phyloP scores from a whole-genome alignment of 345 rosid genomes.

The Citrus medica region DNA sequence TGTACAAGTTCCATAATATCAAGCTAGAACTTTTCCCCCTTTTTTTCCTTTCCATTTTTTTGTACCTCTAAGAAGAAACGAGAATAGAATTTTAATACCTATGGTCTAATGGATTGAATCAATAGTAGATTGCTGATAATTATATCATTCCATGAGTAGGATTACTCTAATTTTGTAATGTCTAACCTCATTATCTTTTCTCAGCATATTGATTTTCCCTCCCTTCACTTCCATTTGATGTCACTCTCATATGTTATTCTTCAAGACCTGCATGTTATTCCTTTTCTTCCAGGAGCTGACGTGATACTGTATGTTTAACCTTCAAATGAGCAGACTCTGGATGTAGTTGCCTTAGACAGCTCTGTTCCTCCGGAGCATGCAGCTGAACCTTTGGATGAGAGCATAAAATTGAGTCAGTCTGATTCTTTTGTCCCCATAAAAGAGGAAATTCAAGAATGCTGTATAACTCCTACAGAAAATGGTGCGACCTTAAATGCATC shows the following conservation, averaged over 20 bases:
- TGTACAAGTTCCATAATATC: not conserved
- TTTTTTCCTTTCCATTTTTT: not conserved
- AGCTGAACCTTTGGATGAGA: conserved; percentile 14
- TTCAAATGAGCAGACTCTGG: conserved; percentile 26
- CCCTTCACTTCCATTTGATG: not conserved
- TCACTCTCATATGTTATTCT: not conserved
- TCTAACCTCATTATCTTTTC: not conserved
- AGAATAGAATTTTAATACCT: not conserved
- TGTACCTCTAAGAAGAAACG: not conserved
- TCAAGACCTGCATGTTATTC: not conserved
- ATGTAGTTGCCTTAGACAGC: conserved; percentile 18
- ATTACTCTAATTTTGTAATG: not conserved
- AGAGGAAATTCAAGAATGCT: conserved; percentile 27
- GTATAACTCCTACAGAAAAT: conserved; percentile 9
- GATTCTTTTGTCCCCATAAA: conserved; percentile 17
- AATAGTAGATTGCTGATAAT: not conserved
- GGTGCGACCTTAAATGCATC: conserved; percentile 10
- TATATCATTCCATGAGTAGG: not conserved
- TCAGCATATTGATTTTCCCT: not conserved
- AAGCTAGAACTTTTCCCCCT: not conserved
- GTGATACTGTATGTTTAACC: conserved; percentile 1
- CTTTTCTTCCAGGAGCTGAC: not conserved
- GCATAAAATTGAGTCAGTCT: conserved; percentile 14
- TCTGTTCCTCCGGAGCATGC: conserved; percentile 19
- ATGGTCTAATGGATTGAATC: not conserved